phyloP scores from a whole-genome alignment of 1,139 yeast species.

The Arxiozyma telluris region DNA sequence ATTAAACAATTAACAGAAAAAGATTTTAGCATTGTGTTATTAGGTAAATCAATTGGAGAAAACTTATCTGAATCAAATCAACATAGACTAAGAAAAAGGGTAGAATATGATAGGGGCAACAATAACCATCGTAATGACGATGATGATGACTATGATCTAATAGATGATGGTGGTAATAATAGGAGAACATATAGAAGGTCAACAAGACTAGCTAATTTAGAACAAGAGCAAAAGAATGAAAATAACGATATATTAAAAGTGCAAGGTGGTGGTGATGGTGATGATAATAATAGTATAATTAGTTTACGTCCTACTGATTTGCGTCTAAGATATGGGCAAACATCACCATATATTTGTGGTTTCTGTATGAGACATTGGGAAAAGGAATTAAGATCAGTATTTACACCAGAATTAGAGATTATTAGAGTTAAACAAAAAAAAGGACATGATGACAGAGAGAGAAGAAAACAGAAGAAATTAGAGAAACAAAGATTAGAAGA shows the following conservation, averaged over 20 bases:
- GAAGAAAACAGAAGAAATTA: constrained; percentile 16
- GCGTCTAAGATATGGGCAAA: constrained; percentile 10
- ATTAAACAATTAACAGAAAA: constrained; percentile 10
- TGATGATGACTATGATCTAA: background rate
- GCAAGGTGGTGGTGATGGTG: background rate
- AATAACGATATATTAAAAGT: constrained; percentile 5
- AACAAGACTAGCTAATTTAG: constrained; percentile 21
- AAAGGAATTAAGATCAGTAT: constrained; percentile 17
- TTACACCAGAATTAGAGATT: constrained; percentile 21
- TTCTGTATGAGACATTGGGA: constrained; percentile 22
- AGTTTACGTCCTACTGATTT: constrained; percentile 21
- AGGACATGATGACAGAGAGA: constrained; percentile 24
- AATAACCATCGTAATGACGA: too few relatives aligned
- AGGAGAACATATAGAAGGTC: constrained; percentile 14
- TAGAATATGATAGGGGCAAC: constrained; percentile 4
- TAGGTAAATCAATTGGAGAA: constrained; percentile 8
- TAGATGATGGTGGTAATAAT: background rate
- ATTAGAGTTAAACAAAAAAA: constrained; percentile 20
- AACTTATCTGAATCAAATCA: background rate
- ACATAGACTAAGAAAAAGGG: constrained; percentile 4
- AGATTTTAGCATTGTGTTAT: constrained; percentile 16
- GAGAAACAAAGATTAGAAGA: constrained; percentile 12
- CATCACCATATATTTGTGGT: constrained; percentile 21
- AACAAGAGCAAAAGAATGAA: constrained; percentile 7
- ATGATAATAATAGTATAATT: background rate